Base-by-base conservation (phyloP, 345 rosid genomes). In the Brassica nigra region DNA sequence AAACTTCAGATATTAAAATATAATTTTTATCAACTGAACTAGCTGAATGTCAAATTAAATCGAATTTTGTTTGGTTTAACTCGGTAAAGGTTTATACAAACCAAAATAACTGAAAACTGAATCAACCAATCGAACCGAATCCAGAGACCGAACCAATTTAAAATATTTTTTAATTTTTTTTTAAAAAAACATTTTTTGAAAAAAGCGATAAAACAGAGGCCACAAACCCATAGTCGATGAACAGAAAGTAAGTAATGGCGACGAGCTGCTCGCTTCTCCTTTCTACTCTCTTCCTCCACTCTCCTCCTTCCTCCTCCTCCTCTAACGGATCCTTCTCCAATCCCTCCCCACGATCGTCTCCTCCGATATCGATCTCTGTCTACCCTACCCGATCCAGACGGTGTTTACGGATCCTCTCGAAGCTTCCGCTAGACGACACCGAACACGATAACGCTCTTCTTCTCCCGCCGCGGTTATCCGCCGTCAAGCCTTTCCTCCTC, bases 401-500 rank as follows among this genome's bases (percentile, higher is more conserved):
- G 8, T 36, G 64, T 73, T 68, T 68, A 3, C 75, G 47, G 52
- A 70, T 73, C 36, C 34, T 77, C 80, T 72, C 83, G 18, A 63
- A 70, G 75, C 82, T 66, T 77, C 42, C 75, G 27, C 84, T 55
- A 68, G 34, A 73, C 74, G 78, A 36, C 73, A 68, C 71, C 42
- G 61, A 37, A 36, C 0, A 31, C 0, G 58, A 18, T 44, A 1
- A 10, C 1, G 0, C 8, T 52, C 0, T 68, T 54, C 64, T 62
- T 54, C 64, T 62, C 20, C 4, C 28, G n/a, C 4, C 28, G n/a
- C 67, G 68, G 3, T 62, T 86, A 6, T 70, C 85, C 39, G 52
- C 84, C 71, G 59, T 86, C 2, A 90, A 88, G 52, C 87, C 88
- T 29, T 68, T 91, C 39, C 77, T 90, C 36, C 69, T 90, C 42